phyloP scores from a whole-genome alignment of 2,329 filamentous ascomycete species.

The Lecanicillium sp. region DNA sequence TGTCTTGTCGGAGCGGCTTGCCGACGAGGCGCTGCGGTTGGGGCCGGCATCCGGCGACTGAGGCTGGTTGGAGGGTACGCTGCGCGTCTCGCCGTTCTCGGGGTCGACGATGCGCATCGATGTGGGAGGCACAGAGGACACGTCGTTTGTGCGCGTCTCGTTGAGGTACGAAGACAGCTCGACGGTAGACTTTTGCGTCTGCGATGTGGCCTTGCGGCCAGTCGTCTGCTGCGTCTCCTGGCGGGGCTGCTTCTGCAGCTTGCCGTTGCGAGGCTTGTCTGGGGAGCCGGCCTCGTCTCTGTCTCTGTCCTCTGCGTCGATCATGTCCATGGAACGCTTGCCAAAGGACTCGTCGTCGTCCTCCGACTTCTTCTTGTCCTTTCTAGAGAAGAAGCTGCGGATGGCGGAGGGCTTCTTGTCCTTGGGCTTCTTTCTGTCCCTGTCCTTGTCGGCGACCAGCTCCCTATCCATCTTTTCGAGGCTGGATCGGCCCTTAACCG shows the following conservation, averaged over 20 bases:
- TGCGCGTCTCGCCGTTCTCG: slow-evolving; percentile 38
- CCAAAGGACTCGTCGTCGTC: slow-evolving; percentile 57
- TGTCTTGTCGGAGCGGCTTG: slow-evolving; percentile 20
- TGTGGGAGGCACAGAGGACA: slow-evolving; percentile 50
- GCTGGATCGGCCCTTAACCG: slow-evolving; percentile 53
- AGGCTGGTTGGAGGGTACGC: slow-evolving; percentile 28
- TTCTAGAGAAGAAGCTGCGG: slow-evolving; percentile 57
- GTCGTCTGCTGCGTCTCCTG: slow-evolving; percentile 39
- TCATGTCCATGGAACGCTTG: slow-evolving; percentile 55
- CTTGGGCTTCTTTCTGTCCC: slow-evolving; percentile 73
- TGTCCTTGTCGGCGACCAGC: slow-evolving; percentile 59
- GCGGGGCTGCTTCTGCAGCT: slow-evolving; percentile 62
- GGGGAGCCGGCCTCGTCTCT: slow-evolving; percentile 39
- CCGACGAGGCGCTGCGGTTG: slow-evolving; percentile 25
- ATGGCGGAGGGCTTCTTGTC: slow-evolving; percentile 53
- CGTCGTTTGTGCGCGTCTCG: slow-evolving; percentile 44
- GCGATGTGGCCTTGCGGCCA: slow-evolving; percentile 30
- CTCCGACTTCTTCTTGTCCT: slow-evolving; percentile 52
- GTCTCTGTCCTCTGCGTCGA: slow-evolving; percentile 37
- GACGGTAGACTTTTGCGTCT: slow-evolving; percentile 28
- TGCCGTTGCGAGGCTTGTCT: slow-evolving; percentile 54
- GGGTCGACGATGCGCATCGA: slow-evolving; percentile 55
- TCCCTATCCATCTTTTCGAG: slow-evolving; percentile 61
- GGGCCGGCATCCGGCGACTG: slow-evolving; percentile 23
- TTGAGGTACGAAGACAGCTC: slow-evolving; percentile 39